These are phyloP conservation scores for Fusarium sp. DNA, from an alignment of 2,329 filamentous ascomycete species.

Conservation along the genomic window DNA sequence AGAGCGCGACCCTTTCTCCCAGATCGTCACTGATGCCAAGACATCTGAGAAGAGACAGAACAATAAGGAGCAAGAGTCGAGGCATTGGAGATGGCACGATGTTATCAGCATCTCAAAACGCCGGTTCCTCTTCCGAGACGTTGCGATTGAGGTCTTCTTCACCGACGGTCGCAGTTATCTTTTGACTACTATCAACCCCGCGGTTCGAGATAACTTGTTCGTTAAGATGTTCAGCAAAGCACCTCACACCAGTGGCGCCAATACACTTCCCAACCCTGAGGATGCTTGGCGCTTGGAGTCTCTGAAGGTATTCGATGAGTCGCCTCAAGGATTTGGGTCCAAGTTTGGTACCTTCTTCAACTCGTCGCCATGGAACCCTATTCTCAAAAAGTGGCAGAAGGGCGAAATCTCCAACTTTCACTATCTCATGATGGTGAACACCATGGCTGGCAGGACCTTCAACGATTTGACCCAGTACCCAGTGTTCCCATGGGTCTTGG, in stretches of 20 bases:
- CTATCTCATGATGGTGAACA: constrained; percentile 98
- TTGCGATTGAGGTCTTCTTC: constrained; percentile 97
- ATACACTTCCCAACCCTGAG: constrained; percentile 79
- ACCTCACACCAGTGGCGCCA: constrained; percentile 79
- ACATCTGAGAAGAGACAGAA: constrained; percentile 70
- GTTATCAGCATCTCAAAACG: constrained; percentile 96
- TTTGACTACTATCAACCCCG: constrained; percentile 82
- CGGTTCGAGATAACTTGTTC: constrained; percentile 82
- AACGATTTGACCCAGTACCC: constrained; percentile 99
- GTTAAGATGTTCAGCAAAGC: constrained; percentile 81
- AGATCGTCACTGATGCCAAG: constrained; percentile 83
- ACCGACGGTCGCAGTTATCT: constrained; percentile 96
- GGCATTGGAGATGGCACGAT: constrained; percentile 94
- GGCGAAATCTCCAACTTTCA: constrained; percentile 99
- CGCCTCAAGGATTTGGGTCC: constrained; percentile 76
- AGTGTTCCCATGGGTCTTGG: constrained; percentile 96
- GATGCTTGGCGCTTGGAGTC: constrained; percentile 93
- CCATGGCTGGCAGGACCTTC: constrained; percentile 95
- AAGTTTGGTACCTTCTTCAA: constrained; percentile 95
- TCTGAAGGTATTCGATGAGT: constrained; percentile 73
- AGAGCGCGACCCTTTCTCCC: constrained; percentile 93
- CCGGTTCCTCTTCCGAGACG: constrained; percentile 93
- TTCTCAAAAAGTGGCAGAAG: constrained; percentile 89
- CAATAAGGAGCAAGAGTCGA: constrained; percentile 78
- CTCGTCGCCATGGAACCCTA: constrained; percentile 81